phyloP scores from a whole-genome alignment of 1,284 basidiomycete genomes.

The Waitea zeae region DNA sequence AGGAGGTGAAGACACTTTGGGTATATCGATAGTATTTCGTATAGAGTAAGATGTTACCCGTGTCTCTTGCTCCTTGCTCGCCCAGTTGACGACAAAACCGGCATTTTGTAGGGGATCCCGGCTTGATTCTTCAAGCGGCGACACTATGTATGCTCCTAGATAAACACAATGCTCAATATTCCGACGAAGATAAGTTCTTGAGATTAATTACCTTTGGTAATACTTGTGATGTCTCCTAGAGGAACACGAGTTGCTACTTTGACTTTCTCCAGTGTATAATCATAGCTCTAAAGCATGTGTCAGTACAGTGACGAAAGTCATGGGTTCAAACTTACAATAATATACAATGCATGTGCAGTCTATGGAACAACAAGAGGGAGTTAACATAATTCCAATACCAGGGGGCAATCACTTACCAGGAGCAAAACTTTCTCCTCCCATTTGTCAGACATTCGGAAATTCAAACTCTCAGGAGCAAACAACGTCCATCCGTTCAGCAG shows the following conservation, averaged over 20 bases:
- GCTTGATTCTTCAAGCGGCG: conserved; percentile 78
- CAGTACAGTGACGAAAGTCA: not conserved
- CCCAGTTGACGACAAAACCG: conserved; percentile 70
- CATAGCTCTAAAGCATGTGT: conserved; percentile 45
- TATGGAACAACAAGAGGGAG: no score
- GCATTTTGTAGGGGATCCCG: conserved; percentile 76
- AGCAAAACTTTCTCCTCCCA: conserved; percentile 91
- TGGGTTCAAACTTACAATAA: conserved; percentile 29
- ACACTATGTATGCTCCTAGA: conserved; percentile 77
- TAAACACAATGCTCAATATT: conserved; percentile 2
- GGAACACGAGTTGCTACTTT: conserved; percentile 82
- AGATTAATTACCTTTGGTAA: conserved; percentile 52
- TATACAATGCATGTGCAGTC: conserved; percentile 49
- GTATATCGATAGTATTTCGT: conserved; percentile 35
- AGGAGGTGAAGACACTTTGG: conserved; percentile 10
- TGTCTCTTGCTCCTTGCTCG: conserved; percentile 43
- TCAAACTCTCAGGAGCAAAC: conserved; percentile 68
- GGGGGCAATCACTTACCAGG: conserved; percentile 36
- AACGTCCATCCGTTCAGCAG: conserved; percentile 83
- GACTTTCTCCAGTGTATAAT: conserved; percentile 84
- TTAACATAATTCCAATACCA: conserved; percentile 4
- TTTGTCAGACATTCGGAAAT: conserved; percentile 51
- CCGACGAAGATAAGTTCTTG: not conserved
- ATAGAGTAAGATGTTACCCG: conserved; percentile 75
- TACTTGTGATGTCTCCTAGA: conserved; percentile 65